These are phyloP conservation scores for Rugonectria rugulosa DNA, from an alignment of 2,329 filamentous ascomycete genomes.

Conservation along the genomic window DNA sequence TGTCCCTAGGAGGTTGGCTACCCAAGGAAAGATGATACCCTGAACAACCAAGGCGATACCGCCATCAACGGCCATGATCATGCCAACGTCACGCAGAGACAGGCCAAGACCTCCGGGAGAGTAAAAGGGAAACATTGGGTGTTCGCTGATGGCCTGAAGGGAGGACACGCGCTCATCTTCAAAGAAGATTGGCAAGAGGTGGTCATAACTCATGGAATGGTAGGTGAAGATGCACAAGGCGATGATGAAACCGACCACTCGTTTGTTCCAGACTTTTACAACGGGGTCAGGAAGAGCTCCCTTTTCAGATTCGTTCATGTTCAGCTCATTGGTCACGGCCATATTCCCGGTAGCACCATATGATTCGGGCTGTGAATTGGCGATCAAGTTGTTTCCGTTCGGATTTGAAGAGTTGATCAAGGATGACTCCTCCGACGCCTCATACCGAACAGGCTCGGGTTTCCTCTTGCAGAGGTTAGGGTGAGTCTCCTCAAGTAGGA, in stretches of 20 bases:
- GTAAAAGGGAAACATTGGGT: conserved; percentile 56
- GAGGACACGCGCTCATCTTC: conserved; percentile 72
- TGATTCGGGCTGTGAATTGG: conserved; percentile 78
- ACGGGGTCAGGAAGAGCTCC: conserved; percentile 44
- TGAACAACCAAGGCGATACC: conserved; percentile 67
- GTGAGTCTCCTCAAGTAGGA: conserved; percentile 88
- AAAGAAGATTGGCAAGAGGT: conserved; percentile 90
- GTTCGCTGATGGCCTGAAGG: conserved; percentile 44
- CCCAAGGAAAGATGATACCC: conserved; percentile 66
- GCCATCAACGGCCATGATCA: conserved; percentile 67
- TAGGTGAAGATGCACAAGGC: conserved; percentile 91
- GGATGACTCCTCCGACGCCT: conserved; percentile 72
- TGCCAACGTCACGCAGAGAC: conserved; percentile 67
- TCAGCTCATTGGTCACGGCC: background rate
- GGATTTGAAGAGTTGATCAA: conserved; percentile 79
- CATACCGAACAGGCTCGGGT: conserved; percentile 55
- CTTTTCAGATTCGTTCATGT: conserved; percentile 38
- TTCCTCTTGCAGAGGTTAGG: conserved; percentile 75
- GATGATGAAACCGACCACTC: conserved; percentile 78
- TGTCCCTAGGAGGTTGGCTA: conserved; percentile 65
- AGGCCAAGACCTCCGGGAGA: conserved; percentile 69
- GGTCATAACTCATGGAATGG: conserved; percentile 94
- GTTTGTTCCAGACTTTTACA: conserved; percentile 60
- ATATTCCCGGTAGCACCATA: conserved; percentile 72
- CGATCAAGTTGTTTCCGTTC: conserved; percentile 70